These are phyloP conservation scores for Fusarium luffae DNA, from an alignment of 2,329 filamentous ascomycete genomes.

Conservation along the genomic window DNA sequence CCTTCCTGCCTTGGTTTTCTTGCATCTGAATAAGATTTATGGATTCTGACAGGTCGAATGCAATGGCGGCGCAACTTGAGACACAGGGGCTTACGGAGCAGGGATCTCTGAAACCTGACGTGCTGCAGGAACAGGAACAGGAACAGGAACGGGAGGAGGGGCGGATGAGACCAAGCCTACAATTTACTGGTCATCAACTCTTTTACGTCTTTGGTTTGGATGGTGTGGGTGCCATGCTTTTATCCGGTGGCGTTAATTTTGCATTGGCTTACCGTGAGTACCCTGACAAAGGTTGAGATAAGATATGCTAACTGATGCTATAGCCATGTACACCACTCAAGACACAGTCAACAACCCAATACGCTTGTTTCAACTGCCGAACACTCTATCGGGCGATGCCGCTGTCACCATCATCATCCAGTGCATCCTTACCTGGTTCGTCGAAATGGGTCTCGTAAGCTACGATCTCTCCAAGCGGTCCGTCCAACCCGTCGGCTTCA, in stretches of 20 bases:
- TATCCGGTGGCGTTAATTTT: conserved; percentile 64
- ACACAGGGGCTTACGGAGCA: conserved; percentile 25
- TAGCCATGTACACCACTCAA: conserved; percentile 61
- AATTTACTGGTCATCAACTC: conserved; percentile 57
- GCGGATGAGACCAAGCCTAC: conserved; percentile 52
- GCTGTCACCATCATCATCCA: conserved; percentile 64
- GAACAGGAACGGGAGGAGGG: conserved; percentile 26
- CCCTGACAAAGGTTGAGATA: neutral
- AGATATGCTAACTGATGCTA: neutral
- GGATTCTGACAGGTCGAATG: conserved; percentile 13
- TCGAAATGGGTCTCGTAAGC: conserved; percentile 61
- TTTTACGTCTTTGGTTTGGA: conserved; percentile 62
- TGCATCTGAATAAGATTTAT: neutral
- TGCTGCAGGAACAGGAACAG: conserved; percentile 6
- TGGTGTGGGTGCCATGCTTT: conserved; percentile 58
- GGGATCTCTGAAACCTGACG: conserved; percentile 11
- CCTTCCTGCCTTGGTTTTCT: neutral
- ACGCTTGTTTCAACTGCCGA: conserved; percentile 61
- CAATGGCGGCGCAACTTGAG: conserved; percentile 36
- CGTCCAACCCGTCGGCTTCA: conserved; percentile 60
- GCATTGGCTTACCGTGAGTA: conserved; percentile 60
- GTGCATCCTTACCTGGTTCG: conserved; percentile 62
- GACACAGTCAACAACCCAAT: conserved; percentile 53
- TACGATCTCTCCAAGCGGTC: conserved; percentile 57
- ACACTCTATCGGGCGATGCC: conserved; percentile 61